phyloP scores from a whole-genome alignment of 2,329 filamentous ascomycete species.

The Lachnellula hyalina region DNA sequence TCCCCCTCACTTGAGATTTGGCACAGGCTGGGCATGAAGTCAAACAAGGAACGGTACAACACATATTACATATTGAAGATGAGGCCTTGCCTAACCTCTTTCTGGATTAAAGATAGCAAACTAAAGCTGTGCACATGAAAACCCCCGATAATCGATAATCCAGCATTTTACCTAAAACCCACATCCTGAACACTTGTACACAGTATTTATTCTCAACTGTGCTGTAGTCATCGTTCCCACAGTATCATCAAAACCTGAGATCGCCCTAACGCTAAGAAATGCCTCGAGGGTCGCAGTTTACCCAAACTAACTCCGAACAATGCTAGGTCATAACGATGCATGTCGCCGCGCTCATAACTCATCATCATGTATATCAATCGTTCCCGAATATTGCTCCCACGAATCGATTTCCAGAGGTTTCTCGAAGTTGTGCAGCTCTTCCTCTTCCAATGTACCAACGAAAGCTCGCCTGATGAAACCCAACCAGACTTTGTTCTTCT shows the following conservation, averaged over 20 bases:
- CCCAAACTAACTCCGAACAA: slow-evolving; percentile 6
- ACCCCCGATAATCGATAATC: too few species aligned
- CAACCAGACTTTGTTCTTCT: slow-evolving; percentile 67
- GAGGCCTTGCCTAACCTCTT: too few species aligned
- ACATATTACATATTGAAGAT: too few species aligned
- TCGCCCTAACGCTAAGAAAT: slow-evolving; percentile 2
- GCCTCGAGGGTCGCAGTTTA: neutral
- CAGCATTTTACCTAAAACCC: neutral
- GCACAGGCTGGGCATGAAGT: too few species aligned
- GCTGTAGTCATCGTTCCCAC: neutral
- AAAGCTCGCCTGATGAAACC: slow-evolving; percentile 76
- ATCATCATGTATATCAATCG: slow-evolving; percentile 7
- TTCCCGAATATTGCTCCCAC: neutral
- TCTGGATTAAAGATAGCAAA: too few species aligned
- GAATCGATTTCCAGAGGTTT: neutral
- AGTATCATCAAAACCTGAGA: neutral
- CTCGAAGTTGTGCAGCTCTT: slow-evolving; percentile 48
- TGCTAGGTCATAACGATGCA: neutral
- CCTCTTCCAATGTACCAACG: slow-evolving; percentile 63
- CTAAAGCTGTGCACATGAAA: too few species aligned
- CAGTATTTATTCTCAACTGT: too few species aligned
- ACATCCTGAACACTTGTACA: neutral
- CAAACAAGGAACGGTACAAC: too few species aligned
- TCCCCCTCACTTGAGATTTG: too few species aligned
- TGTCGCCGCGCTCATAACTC: slow-evolving; percentile 2